Conservation (phyloP, 2,329 filamentous ascomycete species). For the Xylariaceae sp. region DNA sequence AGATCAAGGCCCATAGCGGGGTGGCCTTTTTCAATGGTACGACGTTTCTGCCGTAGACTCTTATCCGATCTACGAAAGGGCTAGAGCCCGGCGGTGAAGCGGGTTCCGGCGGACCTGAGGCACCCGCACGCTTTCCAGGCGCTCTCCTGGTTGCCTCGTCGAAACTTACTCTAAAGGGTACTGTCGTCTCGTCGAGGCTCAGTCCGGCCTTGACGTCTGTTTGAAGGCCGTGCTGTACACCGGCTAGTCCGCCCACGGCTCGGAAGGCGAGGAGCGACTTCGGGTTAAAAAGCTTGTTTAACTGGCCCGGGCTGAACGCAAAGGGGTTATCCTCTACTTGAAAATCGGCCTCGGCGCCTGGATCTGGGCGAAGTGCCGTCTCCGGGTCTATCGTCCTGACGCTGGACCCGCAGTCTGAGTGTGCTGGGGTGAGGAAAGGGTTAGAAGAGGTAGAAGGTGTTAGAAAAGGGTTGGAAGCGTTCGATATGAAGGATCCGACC, state of each 20-base stretch:
- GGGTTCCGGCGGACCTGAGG: conserved; percentile 14
- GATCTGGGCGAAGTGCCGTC: conserved; percentile 60
- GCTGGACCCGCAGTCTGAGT: conserved; percentile 28
- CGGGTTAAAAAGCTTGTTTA: conserved; percentile 69
- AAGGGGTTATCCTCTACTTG: conserved; percentile 64
- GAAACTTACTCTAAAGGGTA: conserved; percentile 26
- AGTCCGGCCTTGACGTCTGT: conserved; percentile 59
- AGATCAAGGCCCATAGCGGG: conserved; percentile 54
- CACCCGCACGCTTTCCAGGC: conserved; percentile 19
- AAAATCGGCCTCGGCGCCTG: conserved; percentile 65
- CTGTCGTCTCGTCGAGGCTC: conserved; percentile 58
- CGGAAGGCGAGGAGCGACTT: conserved; percentile 67
- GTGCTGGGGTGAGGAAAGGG: conserved; percentile 27
- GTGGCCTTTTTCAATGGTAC: conserved; percentile 57
- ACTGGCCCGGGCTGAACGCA: conserved; percentile 66
- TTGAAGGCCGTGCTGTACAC: conserved; percentile 64
- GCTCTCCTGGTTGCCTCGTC: conserved; percentile 26
- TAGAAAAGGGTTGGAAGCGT: conserved; percentile 29
- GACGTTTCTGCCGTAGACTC: conserved; percentile 54
- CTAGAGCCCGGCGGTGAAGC: conserved; percentile 13
- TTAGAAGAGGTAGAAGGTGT: conserved; percentile 27
- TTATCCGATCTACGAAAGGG: conserved; percentile 46
- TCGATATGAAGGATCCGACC: conserved; percentile 27
- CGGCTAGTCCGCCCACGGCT: conserved; percentile 62
- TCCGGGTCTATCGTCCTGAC: conserved; percentile 25